A percentile compares a stretch with the other conserved stretches of the same genome.
phyloP scores from a whole-genome alignment of 2,329 filamentous ascomycete species.

The Botrytis deweyae region DNA sequence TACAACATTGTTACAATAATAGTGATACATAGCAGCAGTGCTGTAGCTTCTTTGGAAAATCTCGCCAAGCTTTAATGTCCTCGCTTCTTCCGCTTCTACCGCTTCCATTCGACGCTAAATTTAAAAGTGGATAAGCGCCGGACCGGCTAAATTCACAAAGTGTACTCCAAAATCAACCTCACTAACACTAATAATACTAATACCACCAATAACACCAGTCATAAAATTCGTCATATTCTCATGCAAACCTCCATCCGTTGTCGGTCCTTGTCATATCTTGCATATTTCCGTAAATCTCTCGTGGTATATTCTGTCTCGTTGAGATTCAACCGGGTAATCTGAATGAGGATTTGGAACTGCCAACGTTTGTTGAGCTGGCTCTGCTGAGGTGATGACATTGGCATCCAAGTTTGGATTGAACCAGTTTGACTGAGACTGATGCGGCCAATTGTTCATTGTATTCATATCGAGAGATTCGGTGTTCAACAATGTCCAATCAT shows the following conservation, averaged over 20 bases:
- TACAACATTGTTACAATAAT: background rate
- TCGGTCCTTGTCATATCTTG: background rate
- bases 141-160: background rate
- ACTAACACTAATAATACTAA: background rate
- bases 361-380: slow-evolving; percentile 6
- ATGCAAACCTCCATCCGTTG: background rate
- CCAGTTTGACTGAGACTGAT: background rate
- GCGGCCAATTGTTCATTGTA: slow-evolving; percentile 3
- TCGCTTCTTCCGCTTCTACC: background rate
- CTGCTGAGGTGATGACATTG: background rate
- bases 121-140: background rate
- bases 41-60: background rate
- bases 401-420: background rate
- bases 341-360: background rate
- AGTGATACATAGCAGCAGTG: background rate
- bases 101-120: background rate
- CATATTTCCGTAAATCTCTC: background rate
- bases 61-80: background rate
- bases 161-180: background rate
- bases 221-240: slow-evolving; percentile 3
- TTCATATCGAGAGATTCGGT: background rate
- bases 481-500: background rate
- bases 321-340: background rate
- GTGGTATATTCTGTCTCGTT: background rate
- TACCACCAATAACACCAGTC: background rate